A percentile compares a stretch with the other conserved stretches of the same genome.
Evolutionary conservation across 768 basidiomycete genomes (phyloP).

Genomic region (Leccinum olivaceopallidum): DNA sequence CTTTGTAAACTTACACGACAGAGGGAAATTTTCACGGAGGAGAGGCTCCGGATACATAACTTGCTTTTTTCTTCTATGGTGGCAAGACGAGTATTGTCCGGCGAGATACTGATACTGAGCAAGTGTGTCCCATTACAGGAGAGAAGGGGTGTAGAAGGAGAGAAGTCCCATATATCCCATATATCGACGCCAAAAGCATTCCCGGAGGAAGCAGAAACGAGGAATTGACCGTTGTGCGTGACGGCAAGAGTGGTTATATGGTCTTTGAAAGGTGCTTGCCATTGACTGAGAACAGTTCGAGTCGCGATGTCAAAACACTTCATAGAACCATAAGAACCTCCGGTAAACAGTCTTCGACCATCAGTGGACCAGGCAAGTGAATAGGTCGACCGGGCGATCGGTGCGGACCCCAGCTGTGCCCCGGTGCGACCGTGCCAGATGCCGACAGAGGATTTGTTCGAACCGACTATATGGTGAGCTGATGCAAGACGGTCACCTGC

Average conservation of each 20-base stretch:
- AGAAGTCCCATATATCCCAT: conserved; percentile 12
- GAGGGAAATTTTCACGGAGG: not conserved
- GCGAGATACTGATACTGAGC: conserved; percentile 3
- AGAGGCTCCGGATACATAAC: conserved; percentile 4
- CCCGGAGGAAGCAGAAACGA: conserved; percentile 14
- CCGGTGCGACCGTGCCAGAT: conserved; percentile 19
- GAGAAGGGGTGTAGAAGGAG: conserved; percentile 1
- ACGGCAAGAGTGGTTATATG: conserved; percentile 9
- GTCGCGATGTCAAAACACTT: conserved; percentile 11
- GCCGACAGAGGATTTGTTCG: not conserved
- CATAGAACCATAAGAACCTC: conserved; percentile 11
- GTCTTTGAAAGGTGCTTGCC: conserved; percentile 1
- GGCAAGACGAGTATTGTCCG: conserved; percentile 4
- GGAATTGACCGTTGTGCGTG: conserved; percentile 5
- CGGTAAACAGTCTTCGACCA: conserved; percentile 16
- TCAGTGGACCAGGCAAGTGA: conserved; percentile 21
- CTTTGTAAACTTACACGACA: conserved; percentile 4
- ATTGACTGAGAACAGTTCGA: not conserved
- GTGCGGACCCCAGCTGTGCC: conserved; percentile 3
- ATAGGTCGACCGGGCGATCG: not conserved
- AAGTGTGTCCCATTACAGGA: not conserved
- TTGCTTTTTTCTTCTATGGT: not conserved
- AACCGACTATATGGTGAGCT: not conserved
- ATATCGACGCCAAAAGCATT: conserved; percentile 6
- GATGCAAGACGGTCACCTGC: conserved; percentile 13